A percentile compares a stretch with the other conserved stretches of the same genome.
Evolutionary conservation across 2,329 filamentous ascomycete species (phyloP).

Genomic region (Xylariomycetidae sp.): DNA sequence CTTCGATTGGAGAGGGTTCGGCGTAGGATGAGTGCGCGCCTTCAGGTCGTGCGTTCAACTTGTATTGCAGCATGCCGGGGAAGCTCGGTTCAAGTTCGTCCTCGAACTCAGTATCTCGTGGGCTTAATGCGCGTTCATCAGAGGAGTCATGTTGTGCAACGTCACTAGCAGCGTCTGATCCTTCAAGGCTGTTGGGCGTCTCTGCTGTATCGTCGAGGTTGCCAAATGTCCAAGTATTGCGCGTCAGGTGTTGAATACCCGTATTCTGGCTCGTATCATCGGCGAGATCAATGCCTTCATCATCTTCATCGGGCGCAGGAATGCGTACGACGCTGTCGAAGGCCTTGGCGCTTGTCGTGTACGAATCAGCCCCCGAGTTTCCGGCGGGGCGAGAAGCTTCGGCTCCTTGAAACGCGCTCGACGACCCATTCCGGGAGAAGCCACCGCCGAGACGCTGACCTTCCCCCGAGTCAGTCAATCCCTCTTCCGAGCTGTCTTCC

Average conservation of each 20-base stretch:
- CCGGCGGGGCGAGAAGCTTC: conserved; percentile 67
- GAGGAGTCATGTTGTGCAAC: conserved; percentile 34
- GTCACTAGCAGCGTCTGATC: conserved; percentile 29
- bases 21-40: conserved; percentile 15
- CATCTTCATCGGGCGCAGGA: conserved; percentile 39
- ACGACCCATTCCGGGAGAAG: conserved; percentile 86
- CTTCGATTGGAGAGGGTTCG: conserved; percentile 13
- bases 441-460: conserved; percentile 76
- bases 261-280: conserved; percentile 25
- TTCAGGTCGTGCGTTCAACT: conserved; percentile 17
- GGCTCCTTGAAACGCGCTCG: conserved; percentile 78
- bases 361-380: conserved; percentile 52
- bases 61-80: conserved; percentile 25
- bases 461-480: conserved; percentile 63
- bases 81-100: conserved; percentile 16
- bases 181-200: conserved; percentile 17
- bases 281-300: conserved; percentile 41
- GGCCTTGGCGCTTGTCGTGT: conserved; percentile 11
- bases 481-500: conserved; percentile 43
- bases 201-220: conserved; percentile 29
- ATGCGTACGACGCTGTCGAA: conserved; percentile 16
- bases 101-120: too few species aligned
- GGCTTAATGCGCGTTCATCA: conserved; percentile 25
- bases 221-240: conserved; percentile 43
- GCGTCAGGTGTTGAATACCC: conserved; percentile 22